phyloP scores from a whole-genome alignment of 192 early-diverging fungal species.

The Glomus cerebriforme region DNA sequence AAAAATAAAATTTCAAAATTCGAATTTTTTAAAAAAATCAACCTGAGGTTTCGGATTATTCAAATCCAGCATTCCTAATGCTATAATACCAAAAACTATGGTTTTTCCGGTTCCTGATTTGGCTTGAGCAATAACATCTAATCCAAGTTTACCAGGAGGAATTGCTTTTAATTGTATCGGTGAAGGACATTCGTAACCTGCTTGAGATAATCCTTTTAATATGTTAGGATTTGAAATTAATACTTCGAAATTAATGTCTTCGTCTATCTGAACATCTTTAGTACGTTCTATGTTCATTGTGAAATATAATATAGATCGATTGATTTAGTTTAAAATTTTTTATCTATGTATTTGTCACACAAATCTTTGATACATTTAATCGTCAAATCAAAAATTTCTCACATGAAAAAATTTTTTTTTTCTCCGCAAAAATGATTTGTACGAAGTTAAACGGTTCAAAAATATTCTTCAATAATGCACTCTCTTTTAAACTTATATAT shows the following conservation, averaged over 20 bases:
- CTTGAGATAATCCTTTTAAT: conserved; percentile 44
- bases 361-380: no score
- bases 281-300: conserved; percentile 30
- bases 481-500: background rate
- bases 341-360: no score
- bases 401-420: background rate
- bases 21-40: background rate
- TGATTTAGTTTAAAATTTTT: no score
- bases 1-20: no score
- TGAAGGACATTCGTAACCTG: conserved; percentile 61
- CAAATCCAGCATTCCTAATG: conserved; percentile 50
- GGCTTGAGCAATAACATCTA: conserved; percentile 83
- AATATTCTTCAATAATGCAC: no score
- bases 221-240: conserved; percentile 46
- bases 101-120: conserved; percentile 65
- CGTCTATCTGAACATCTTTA: conserved; percentile 54
- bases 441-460: background rate
- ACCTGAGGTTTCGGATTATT: conserved; percentile 34
- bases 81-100: conserved; percentile 65
- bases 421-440: background rate
- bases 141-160: conserved; percentile 55
- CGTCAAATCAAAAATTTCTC: no score
- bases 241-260: conserved; percentile 55
- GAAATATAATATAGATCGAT: no score
- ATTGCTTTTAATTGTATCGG: conserved; percentile 69